A percentile compares a stretch with the other conserved stretches of the same genome.
Conservation (phyloP, 129 eudicot species). For the Pulicaria dysenterica region DNA sequence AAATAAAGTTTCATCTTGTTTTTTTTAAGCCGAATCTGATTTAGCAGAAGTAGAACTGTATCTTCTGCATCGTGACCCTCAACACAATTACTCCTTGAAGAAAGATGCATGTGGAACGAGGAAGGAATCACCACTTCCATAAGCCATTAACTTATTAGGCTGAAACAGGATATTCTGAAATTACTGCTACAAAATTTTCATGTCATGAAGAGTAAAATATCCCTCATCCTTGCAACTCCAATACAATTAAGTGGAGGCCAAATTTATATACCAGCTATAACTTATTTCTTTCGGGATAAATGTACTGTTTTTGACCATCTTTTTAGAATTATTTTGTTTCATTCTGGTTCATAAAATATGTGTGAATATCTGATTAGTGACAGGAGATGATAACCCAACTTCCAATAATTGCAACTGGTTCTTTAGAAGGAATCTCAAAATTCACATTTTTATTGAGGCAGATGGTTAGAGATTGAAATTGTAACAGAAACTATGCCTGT, state of each 20-base stretch:
- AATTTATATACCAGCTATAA: background rate
- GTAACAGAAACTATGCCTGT: background rate
- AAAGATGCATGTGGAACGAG: constrained; percentile 72
- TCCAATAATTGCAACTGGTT: background rate
- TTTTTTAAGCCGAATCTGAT: background rate
- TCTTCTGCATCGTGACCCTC: too few species aligned
- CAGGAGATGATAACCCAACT: background rate
- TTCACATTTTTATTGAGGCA: background rate
- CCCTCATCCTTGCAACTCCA: constrained; percentile 55
- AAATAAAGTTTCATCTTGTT: background rate
- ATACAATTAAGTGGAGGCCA: background rate
- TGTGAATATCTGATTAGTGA: background rate
- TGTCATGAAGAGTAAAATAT: constrained; percentile 64
- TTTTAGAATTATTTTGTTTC: background rate
- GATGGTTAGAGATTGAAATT: background rate
- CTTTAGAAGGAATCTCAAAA: background rate
- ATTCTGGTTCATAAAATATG: too few species aligned
- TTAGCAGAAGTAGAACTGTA: background rate
- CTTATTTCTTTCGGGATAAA: background rate
- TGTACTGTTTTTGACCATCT: background rate
- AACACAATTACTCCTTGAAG: too few species aligned
- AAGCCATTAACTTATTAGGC: constrained; percentile 92
- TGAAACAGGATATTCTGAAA: constrained; percentile 83
- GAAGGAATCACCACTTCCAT: constrained; percentile 91
- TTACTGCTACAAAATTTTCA: constrained; percentile 79